These are phyloP conservation scores for Moricandia arvensis DNA, from an alignment of 345 rosid genomes.

Conservation along the genomic window DNA sequence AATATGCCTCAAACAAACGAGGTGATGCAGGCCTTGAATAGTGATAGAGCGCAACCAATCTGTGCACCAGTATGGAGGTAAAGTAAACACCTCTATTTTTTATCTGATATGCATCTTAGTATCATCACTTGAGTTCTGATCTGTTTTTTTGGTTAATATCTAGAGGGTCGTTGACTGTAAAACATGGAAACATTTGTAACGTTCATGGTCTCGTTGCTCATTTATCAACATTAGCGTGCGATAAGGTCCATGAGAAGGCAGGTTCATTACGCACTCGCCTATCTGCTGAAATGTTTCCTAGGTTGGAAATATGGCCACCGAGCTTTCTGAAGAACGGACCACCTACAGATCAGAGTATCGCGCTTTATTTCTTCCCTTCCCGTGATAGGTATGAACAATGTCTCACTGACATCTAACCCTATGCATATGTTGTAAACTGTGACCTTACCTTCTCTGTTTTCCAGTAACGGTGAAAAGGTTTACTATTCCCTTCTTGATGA, in stretches of 20 bases:
- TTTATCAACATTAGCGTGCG: constrained; percentile 61
- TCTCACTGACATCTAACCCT: not conserved
- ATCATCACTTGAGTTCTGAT: constrained; percentile 12
- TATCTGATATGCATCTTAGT: not conserved
- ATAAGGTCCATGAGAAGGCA: constrained; percentile 48
- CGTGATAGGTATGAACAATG: constrained; percentile 41
- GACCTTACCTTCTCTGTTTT: constrained; percentile 5
- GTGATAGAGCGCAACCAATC: constrained; percentile 51
- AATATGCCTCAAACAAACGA: constrained; percentile 1
- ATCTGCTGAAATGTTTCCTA: constrained; percentile 51
- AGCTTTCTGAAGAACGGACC: constrained; percentile 43
- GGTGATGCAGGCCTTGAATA: not conserved
- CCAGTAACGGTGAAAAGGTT: constrained; percentile 43
- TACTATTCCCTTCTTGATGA: constrained; percentile 47
- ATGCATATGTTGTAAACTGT: not conserved
- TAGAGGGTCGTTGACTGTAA: constrained; percentile 56
- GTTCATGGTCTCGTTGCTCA: constrained; percentile 52
- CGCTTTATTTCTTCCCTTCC: constrained; percentile 63
- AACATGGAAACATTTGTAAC: constrained; percentile 14
- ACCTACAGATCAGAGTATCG: constrained; percentile 54
- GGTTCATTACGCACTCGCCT: constrained; percentile 44
- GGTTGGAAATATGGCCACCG: constrained; percentile 58
- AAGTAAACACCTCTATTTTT: not conserved
- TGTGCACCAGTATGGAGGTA: constrained; percentile 67
- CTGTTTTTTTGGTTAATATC: constrained; percentile 8